These are phyloP conservation scores for Cetraspora pellucida DNA, from an alignment of 192 early-diverging fungal genomes.

Conservation along the genomic window DNA sequence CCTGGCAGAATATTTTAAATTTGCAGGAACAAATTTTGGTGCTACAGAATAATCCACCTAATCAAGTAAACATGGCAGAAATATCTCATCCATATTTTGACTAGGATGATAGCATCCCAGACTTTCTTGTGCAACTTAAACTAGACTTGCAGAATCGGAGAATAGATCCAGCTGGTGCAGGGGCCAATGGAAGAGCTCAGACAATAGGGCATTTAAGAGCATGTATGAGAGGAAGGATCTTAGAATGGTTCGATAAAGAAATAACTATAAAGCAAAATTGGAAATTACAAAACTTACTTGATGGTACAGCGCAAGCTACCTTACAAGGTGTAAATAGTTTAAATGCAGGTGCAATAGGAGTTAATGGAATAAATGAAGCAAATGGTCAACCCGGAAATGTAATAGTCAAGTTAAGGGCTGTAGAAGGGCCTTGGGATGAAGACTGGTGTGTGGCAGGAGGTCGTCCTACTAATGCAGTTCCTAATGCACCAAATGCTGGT, in stretches of 20 bases:
- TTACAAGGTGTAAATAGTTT: background rate
- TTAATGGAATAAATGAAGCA: background rate
- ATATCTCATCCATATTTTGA: background rate
- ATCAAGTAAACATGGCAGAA: background rate
- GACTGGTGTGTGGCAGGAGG: background rate
- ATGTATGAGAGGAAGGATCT: background rate
- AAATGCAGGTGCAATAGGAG: background rate
- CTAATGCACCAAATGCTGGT: slow-evolving; percentile 1
- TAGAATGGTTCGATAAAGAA: slow-evolving; percentile 3
- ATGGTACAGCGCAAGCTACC: slow-evolving; percentile 9
- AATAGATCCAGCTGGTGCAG: background rate
- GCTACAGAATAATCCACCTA: background rate
- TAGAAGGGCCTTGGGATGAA: background rate
- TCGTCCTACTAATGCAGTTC: slow-evolving; percentile 5
- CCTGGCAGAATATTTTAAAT: background rate
- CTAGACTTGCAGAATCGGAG: background rate
- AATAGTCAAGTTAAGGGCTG: background rate
- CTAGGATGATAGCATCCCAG: background rate
- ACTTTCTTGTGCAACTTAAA: background rate
- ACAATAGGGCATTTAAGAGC: background rate
- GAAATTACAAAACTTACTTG: slow-evolving; percentile 4
- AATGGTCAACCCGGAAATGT: background rate
- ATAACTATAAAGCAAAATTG: too few species aligned
- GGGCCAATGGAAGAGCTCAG: background rate
- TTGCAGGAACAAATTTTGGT: background rate